phyloP scores from a whole-genome alignment of 352 stramenopile species.

The Phytopythium helicoides region DNA sequence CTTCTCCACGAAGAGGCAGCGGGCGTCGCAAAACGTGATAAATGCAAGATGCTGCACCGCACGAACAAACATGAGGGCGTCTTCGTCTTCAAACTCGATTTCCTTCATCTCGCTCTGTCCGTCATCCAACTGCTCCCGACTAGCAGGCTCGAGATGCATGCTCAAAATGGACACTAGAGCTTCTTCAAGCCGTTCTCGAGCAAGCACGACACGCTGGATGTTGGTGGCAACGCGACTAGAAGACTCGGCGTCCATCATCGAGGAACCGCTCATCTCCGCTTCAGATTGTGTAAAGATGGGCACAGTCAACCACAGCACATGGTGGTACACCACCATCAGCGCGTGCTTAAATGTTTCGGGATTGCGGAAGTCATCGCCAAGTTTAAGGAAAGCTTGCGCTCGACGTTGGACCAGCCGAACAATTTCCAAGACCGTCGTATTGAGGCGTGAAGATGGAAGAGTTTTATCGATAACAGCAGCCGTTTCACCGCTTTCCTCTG shows the following conservation, averaged over 20 bases:
- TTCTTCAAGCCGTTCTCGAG: slow-evolving; percentile 51
- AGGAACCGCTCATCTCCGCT: slow-evolving; percentile 11
- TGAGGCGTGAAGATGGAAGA: slow-evolving; percentile 23
- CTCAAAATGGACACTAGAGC: slow-evolving; percentile 60
- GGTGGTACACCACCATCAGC: slow-evolving; percentile 66
- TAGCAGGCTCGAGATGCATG: slow-evolving; percentile 68
- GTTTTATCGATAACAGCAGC: neutral
- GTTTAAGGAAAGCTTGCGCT: slow-evolving; percentile 35
- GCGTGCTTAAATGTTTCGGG: slow-evolving; percentile 63
- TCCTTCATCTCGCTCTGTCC: slow-evolving; percentile 50
- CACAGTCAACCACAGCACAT: slow-evolving; percentile 71
- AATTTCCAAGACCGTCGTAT: slow-evolving; percentile 28
- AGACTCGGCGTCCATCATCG: slow-evolving; percentile 9
- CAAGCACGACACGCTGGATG: slow-evolving; percentile 39
- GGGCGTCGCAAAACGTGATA: slow-evolving; percentile 72
- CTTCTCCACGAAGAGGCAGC: slow-evolving; percentile 84
- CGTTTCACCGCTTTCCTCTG: neutral
- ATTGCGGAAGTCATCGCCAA: slow-evolving; percentile 54
- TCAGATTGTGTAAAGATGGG: slow-evolving; percentile 55
- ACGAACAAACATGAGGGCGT: slow-evolving; percentile 50
- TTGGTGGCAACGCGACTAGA: slow-evolving; percentile 15
- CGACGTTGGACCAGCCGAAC: slow-evolving; percentile 46
- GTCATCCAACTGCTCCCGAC: slow-evolving; percentile 23
- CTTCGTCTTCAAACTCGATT: slow-evolving; percentile 59
- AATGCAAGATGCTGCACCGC: slow-evolving; percentile 68